These are phyloP conservation scores for Saxophila tyrrhenica DNA, from an alignment of 495 filamentous ascomycete species.

Conservation along the genomic window DNA sequence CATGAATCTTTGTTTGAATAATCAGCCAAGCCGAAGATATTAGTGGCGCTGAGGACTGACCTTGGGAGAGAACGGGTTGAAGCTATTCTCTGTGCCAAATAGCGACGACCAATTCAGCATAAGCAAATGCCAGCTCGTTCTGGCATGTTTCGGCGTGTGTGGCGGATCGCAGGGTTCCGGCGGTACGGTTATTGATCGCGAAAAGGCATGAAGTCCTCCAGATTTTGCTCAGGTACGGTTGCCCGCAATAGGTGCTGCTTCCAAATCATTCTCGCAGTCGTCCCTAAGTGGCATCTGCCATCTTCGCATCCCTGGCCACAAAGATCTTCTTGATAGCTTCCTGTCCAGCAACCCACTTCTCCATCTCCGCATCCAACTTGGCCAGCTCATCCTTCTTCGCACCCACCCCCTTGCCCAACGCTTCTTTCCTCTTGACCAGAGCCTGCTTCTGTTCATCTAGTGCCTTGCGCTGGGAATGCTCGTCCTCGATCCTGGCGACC, in stretches of 20 bases:
- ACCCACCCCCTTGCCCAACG: slow-evolving; percentile 86
- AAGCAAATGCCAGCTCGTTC: no score
- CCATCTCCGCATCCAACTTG: slow-evolving; percentile 76
- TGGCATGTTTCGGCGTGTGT: neutral
- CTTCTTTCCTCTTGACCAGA: slow-evolving; percentile 80
- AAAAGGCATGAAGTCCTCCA: no score
- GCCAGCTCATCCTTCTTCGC: slow-evolving; percentile 86
- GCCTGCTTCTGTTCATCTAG: slow-evolving; percentile 80
- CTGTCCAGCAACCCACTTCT: slow-evolving; percentile 69
- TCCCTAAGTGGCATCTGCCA: neutral
- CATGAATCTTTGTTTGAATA: neutral
- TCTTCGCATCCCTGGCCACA: slow-evolving; percentile 14
- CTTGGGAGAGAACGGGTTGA: no score
- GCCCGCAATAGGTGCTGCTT: no score
- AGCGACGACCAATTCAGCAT: no score
- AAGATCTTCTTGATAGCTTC: slow-evolving; percentile 14
- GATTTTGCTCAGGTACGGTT: no score
- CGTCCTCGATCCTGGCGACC: slow-evolving; percentile 85
- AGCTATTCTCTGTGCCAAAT: no score
- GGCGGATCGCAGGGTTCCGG: neutral
- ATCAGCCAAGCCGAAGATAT: neutral
- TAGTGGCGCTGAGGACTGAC: neutral
- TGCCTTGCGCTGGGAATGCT: slow-evolving; percentile 71
- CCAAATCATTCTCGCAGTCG: no score
- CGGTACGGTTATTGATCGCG: no score